Base-by-base conservation (phyloP, 768 basidiomycete genomes). In the Kwoniella mangroviensis region DNA sequence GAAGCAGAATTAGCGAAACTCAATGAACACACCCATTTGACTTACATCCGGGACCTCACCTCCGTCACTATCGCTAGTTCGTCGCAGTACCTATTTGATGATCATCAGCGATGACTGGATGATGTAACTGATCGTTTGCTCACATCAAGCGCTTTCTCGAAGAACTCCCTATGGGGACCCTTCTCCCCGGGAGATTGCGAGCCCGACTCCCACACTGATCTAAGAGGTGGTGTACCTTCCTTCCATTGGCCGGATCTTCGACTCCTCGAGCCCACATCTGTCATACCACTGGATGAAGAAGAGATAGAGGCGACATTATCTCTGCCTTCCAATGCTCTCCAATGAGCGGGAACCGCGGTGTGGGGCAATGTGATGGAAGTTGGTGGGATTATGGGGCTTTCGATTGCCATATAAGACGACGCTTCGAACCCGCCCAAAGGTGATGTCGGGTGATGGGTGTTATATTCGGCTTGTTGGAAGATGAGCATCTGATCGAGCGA, bases 1-100 rank as follows among this genome's bases (percentile, higher is more conserved):
- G 26, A 53, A 34, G 92, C 89, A 7, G 89, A 89, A 49, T 85
- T 87, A 79, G 91, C 90, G 64, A 91, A 86, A 79, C 91, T 91
- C 80, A 90, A 89, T 43, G 86, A 85, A 72, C 91, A 88, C 85
- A 21, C 88, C 88, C 73, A 88, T 24, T 2, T 51, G 53, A 68
- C 77, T 66, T 28, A 75, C 63, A 72, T 77, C 76, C 63, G 83
- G 77, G 10, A 77, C 66, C 15, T 74, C 77, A 6, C 43, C 57
- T 19, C 71, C 70, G 7, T 52, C 60, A 40, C 57, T 41, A 34
- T 72, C 61, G 43, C 74, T 77, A 40, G 63, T 72, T 21, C 78
- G 71, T 13, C 74, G 72, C 3, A 79, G 63, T 3, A 73, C 75
- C 72, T 75, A 52, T 21, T 12, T 26, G 12, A 4, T 24, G 0